Conservation (phyloP, 345 rosid species). For the Atalantia buxifolia region DNA sequence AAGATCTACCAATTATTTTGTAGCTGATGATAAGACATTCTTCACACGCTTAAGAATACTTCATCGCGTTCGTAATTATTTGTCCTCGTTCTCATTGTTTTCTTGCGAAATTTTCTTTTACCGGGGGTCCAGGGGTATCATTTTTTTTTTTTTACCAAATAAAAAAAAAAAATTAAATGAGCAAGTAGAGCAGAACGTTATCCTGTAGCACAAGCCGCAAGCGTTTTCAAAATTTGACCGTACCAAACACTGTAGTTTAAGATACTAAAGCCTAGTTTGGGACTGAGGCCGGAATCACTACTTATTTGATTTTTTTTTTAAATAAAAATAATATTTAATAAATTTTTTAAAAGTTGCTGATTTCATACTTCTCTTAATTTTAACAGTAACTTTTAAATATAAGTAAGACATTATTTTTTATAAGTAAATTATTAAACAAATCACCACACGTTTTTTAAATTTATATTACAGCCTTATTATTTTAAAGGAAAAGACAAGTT, state of each 20-base stretch:
- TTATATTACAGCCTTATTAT: too few relatives aligned
- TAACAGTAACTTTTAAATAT: too few relatives aligned
- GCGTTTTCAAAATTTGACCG: not conserved
- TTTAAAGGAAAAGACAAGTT: too few relatives aligned
- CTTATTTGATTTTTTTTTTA: too few relatives aligned
- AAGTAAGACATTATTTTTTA: too few relatives aligned
- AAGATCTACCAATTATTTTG: constrained; percentile 17
- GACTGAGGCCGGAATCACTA: too few relatives aligned
- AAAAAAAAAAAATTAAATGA: not conserved
- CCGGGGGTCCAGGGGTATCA: not conserved
- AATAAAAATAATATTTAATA: too few relatives aligned
- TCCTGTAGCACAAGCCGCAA: constrained; percentile 32
- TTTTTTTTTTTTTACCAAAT: not conserved
- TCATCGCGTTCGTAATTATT: constrained; percentile 22
- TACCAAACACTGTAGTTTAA: not conserved
- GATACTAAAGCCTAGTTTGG: not conserved
- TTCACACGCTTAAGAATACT: constrained; percentile 17
- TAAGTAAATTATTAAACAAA: too few relatives aligned
- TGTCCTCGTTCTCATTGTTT: constrained; percentile 30
- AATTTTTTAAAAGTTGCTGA: too few relatives aligned
- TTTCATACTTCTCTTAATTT: too few relatives aligned
- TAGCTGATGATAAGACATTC: constrained; percentile 14
- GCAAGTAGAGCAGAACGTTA: constrained; percentile 16
- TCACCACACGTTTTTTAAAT: accelerated
- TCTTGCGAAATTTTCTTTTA: constrained; percentile 10